phyloP scores from a whole-genome alignment of 148 eudicot species.

The Rhododendron griersonianum region DNA sequence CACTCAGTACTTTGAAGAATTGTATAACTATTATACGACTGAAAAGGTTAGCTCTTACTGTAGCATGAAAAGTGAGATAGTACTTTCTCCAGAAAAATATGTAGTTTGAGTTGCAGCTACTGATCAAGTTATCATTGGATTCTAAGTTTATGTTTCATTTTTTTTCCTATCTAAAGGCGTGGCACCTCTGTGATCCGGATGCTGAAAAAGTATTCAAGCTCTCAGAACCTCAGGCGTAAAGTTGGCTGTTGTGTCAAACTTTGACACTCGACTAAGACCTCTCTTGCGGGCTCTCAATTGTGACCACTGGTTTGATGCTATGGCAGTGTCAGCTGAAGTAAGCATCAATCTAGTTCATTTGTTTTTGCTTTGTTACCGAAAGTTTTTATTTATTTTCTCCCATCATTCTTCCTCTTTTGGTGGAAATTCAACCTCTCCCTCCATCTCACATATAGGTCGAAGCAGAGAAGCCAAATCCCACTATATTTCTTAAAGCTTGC shows the following conservation, averaged over 20 bases:
- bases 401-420: neutral
- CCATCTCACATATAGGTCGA: too few species aligned
- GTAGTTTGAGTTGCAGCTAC: neutral
- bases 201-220: conserved; percentile 82
- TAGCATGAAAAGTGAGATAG: neutral
- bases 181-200: conserved; percentile 90
- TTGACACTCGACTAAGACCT: conserved; percentile 85
- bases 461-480: too few species aligned
- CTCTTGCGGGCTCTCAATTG: conserved; percentile 75
- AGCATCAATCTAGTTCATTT: conserved; percentile 9
- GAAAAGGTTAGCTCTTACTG: conserved; percentile 60
- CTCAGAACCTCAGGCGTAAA: conserved; percentile 74
- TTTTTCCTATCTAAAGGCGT: conserved; percentile 43
- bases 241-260: conserved; percentile 89
- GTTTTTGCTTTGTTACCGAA: neutral
- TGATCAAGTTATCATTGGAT: neutral
- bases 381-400: neutral
- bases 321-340: conserved; percentile 98
- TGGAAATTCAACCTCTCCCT: neutral
- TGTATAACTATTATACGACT: conserved; percentile 82
- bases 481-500: conserved; percentile 38
- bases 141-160: neutral
- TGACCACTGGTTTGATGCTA: conserved; percentile 98
- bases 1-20: conserved; percentile 86
- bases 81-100: neutral